Percentiles rank a stretch among this genome's conserved stretches.
These are phyloP conservation scores for Boeremia lycopersici DNA, from an alignment of 2,329 filamentous ascomycete species.

Conservation along the genomic window DNA sequence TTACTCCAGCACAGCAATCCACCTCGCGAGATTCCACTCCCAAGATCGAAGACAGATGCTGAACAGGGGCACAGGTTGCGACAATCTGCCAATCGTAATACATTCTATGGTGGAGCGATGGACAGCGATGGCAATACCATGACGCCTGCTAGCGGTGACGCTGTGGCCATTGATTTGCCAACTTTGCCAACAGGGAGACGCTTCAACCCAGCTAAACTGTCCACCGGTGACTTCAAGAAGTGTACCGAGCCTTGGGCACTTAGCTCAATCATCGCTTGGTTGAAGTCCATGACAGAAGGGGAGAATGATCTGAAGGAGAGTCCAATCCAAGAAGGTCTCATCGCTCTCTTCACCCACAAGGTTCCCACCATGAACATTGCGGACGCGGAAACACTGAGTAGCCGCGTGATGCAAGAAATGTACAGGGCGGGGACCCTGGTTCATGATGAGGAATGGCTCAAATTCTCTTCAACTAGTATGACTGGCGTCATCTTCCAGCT, in stretches of 20 bases:
- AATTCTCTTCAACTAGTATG: conserved; percentile 79
- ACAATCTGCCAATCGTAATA: conserved; percentile 45
- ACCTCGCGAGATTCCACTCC: conserved; percentile 79
- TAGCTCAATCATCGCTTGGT: conserved; percentile 84
- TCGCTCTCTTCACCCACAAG: conserved; percentile 89
- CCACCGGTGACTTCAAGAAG: conserved; percentile 77
- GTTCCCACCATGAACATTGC: conserved; percentile 98
- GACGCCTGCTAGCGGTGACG: conserved; percentile 55
- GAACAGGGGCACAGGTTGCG: conserved; percentile 62
- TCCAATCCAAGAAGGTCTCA: conserved; percentile 83
- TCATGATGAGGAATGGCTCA: conserved; percentile 96
- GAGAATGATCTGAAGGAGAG: conserved; percentile 86
- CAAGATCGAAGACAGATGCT: conserved; percentile 91
- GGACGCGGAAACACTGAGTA: conserved; percentile 86
- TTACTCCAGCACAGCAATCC: conserved; percentile 81
- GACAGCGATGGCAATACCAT: conserved; percentile 60
- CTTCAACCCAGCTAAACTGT: conserved; percentile 85
- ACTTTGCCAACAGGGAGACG: conserved; percentile 79
- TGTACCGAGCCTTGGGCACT: conserved; percentile 93
- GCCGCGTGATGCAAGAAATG: conserved; percentile 80
- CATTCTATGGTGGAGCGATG: conserved; percentile 40
- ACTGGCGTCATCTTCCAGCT: conserved; percentile 93
- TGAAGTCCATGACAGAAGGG: conserved; percentile 87
- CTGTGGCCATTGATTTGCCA: conserved; percentile 78
- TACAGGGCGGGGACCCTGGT: conserved; percentile 77